A percentile compares a stretch with the other conserved stretches of the same genome.
phyloP scores from a whole-genome alignment of 208 protist species.

The Leishmania tarentolae region DNA sequence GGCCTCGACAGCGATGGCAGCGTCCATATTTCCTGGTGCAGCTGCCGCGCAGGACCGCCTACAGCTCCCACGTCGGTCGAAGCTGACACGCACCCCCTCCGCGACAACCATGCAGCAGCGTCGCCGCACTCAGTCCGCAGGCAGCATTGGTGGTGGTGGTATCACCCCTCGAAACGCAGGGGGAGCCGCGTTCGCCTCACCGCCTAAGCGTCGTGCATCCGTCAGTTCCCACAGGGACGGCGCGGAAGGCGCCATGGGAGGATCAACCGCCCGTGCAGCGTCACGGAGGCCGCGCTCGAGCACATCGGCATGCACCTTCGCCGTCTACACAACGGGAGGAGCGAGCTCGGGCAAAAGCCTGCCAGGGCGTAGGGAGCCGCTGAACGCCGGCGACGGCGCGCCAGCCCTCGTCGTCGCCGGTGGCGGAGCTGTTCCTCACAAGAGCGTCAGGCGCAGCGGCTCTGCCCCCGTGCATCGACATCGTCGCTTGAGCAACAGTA shows the following conservation, averaged over 20 bases:
- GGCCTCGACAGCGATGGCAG: conserved; percentile 19
- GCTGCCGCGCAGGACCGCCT: conserved; percentile 24
- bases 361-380: too few relatives aligned
- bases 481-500: background rate
- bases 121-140: conserved; percentile 14
- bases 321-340: conserved; percentile 16
- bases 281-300: conserved; percentile 6
- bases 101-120: background rate
- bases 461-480: background rate
- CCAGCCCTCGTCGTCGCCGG: background rate
- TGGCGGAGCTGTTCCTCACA: background rate
- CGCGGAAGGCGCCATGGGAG: background rate
- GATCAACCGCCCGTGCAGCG: background rate
- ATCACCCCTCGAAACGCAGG: background rate
- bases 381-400: background rate
- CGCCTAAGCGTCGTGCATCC: conserved; percentile 10
- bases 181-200: background rate
- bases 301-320: conserved; percentile 8
- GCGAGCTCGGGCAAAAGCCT: background rate
- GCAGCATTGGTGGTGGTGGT: background rate
- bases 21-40: conserved; percentile 24
- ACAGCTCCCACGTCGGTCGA: conserved; percentile 11
- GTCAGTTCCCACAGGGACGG: background rate
- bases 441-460: background rate
- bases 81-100: conserved; percentile 15